These are phyloP conservation scores for Yarrowia galli DNA, from an alignment of 1,139 yeast species.

Conservation along the genomic window DNA sequence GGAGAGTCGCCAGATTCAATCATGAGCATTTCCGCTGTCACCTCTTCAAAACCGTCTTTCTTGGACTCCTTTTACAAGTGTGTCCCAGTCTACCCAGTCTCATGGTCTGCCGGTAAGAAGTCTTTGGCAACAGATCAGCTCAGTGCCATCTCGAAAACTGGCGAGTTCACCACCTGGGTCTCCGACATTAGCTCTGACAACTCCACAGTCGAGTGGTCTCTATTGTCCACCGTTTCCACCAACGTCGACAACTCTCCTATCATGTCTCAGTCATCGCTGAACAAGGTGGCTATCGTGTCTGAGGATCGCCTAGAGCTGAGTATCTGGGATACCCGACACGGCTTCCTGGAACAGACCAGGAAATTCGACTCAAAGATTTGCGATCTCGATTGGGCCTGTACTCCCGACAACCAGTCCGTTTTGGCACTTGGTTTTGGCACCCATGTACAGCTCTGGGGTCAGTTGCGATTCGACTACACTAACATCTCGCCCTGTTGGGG, in stretches of 20 bases:
- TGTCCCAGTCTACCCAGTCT: slow-evolving; percentile 18
- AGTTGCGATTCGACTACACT: slow-evolving; percentile 86
- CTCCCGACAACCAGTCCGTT: slow-evolving; percentile 72
- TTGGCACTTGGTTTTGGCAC: slow-evolving; percentile 78
- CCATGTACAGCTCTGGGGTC: slow-evolving; percentile 73
- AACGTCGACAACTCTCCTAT: slow-evolving; percentile 60
- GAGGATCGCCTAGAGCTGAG: slow-evolving; percentile 59
- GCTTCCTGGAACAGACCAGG: slow-evolving; percentile 70
- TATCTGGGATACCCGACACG: slow-evolving; percentile 78
- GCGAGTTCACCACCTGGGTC: slow-evolving; percentile 30
- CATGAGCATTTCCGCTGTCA: slow-evolving; percentile 6
- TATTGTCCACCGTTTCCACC: slow-evolving; percentile 60
- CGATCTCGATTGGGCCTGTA: slow-evolving; percentile 76
- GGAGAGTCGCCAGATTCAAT: neutral
- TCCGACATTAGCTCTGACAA: slow-evolving; percentile 23
- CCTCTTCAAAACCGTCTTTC: slow-evolving; percentile 2
- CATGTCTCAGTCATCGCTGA: slow-evolving; percentile 76
- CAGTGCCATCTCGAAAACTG: slow-evolving; percentile 10
- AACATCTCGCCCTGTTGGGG: slow-evolving; percentile 79
- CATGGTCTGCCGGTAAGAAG: slow-evolving; percentile 10
- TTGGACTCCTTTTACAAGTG: slow-evolving; percentile 10
- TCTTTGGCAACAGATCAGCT: slow-evolving; percentile 21
- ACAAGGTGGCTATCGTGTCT: slow-evolving; percentile 76
- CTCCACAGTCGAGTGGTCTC: slow-evolving; percentile 57
- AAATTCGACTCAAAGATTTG: slow-evolving; percentile 51